These are phyloP conservation scores for Magnusiomyces suaveolens DNA, from an alignment of 1,139 yeast genomes.

Conservation along the genomic window DNA sequence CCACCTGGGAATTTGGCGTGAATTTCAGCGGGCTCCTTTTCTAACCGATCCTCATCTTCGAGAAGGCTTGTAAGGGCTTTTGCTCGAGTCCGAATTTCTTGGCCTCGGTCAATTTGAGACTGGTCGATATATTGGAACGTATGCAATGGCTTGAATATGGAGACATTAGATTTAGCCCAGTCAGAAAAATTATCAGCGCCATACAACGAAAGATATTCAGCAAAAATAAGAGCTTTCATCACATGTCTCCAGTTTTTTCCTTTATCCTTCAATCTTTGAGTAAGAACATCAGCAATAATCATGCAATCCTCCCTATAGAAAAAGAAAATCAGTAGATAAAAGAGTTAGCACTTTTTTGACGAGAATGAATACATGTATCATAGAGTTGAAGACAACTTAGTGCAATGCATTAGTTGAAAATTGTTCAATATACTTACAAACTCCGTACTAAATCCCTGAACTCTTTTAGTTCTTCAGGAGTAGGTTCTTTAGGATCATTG, in stretches of 20 bases:
- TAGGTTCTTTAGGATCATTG: conserved; percentile 80
- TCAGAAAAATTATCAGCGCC: conserved; percentile 85
- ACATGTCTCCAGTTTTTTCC: conserved; percentile 84
- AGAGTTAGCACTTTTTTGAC: no score
- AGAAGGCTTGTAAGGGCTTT: conserved; percentile 58
- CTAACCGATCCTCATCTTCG: conserved; percentile 74
- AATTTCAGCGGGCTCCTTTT: no score
- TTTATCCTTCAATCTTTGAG: conserved; percentile 79
- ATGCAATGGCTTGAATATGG: conserved; percentile 69
- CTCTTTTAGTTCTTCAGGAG: conserved; percentile 75
- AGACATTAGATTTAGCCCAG: conserved; percentile 77
- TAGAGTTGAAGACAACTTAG: no score
- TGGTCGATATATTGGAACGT: conserved; percentile 55
- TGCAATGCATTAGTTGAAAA: no score
- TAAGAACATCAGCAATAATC: conserved; percentile 93
- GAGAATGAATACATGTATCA: no score
- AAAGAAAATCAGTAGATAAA: conserved; percentile 13
- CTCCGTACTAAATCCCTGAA: no score
- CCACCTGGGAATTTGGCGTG: no score
- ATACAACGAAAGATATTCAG: conserved; percentile 73
- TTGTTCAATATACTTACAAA: no score
- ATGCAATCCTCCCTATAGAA: conserved; percentile 53
- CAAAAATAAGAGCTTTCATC: conserved; percentile 74
- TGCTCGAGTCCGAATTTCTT: conserved; percentile 80
- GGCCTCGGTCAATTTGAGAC: conserved; percentile 76